These are phyloP conservation scores for Boletales sp. DNA, from an alignment of 768 basidiomycete genomes.

Conservation along the genomic window DNA sequence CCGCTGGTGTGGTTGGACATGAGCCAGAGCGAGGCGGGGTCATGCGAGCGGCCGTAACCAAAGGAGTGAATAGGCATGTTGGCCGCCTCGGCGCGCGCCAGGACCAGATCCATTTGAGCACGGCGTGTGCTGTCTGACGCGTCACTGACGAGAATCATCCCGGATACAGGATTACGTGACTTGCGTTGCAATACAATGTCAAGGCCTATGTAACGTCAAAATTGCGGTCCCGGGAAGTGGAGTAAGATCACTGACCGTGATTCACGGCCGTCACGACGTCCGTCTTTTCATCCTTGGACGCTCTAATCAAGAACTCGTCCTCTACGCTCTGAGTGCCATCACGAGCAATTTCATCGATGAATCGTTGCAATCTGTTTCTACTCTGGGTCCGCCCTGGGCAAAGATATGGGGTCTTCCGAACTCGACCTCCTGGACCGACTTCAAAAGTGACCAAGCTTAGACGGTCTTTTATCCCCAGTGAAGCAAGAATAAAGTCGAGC, in stretches of 20 bases:
- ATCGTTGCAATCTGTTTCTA: constrained; percentile 64
- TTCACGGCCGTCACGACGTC: constrained; percentile 99
- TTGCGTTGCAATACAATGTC: constrained; percentile 96
- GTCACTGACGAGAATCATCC: constrained; percentile 91
- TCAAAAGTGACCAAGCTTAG: constrained; percentile 92
- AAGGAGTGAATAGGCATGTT: constrained; percentile 97
- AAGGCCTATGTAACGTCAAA: constrained; percentile 48
- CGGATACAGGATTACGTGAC: constrained; percentile 82
- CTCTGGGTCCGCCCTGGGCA: constrained; percentile 66
- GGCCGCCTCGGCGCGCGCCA: constrained; percentile 94
- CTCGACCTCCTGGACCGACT: constrained; percentile 74
- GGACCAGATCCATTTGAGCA: constrained; percentile 97
- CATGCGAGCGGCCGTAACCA: constrained; percentile 95
- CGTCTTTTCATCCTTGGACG: constrained; percentile 87
- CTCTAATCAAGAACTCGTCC: constrained; percentile 63
- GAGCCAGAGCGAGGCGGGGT: constrained; percentile 96
- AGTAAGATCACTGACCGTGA: constrained; percentile 51
- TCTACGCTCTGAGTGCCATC: constrained; percentile 44
- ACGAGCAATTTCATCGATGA: constrained; percentile 66
- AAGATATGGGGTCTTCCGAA: constrained; percentile 94
- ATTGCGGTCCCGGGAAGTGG: not conserved
- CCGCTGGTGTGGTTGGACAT: constrained; percentile 98
- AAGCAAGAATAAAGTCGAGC: constrained; percentile 80
- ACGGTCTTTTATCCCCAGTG: constrained; percentile 73
- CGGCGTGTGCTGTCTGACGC: constrained; percentile 88